Conservation (phyloP, 163 green algal species). For the Smithsoniella earleae region DNA sequence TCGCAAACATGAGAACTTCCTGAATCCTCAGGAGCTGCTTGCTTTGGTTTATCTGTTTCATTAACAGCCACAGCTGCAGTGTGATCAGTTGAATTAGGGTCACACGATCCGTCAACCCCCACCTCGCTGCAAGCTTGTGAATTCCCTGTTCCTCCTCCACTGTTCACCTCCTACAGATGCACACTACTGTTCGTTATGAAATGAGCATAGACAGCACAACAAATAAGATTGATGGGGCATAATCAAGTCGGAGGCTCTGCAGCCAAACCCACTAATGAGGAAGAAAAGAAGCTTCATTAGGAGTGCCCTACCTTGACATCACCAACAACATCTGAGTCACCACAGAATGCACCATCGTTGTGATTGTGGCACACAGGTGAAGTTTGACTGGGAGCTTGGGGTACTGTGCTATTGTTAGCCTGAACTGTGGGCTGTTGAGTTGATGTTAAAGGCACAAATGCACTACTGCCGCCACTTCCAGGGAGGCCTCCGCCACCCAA, state of each 20-base stretch:
- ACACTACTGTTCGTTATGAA: no score
- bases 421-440: neutral
- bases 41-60: no score
- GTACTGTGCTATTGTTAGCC: neutral
- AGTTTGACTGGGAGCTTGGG: neutral
- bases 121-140: conserved; percentile 11
- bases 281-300: no score
- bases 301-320: neutral
- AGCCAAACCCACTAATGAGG: no score
- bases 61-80: neutral
- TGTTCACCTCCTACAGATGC: neutral
- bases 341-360: conserved; percentile 14
- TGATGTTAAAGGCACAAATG: neutral
- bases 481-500: no score
- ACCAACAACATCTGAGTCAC: conserved; percentile 17
- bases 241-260: no score
- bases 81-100: neutral
- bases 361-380: no score
- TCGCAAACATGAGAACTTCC: neutral
- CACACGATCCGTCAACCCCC: neutral
- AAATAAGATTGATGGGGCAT: no score
- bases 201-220: no score
- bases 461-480: neutral
- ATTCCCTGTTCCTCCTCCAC: neutral
- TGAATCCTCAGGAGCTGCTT: neutral